Evolutionary conservation across 2,329 filamentous ascomycete genomes (phyloP).

Genomic region (Metarhizium brunneum): DNA sequence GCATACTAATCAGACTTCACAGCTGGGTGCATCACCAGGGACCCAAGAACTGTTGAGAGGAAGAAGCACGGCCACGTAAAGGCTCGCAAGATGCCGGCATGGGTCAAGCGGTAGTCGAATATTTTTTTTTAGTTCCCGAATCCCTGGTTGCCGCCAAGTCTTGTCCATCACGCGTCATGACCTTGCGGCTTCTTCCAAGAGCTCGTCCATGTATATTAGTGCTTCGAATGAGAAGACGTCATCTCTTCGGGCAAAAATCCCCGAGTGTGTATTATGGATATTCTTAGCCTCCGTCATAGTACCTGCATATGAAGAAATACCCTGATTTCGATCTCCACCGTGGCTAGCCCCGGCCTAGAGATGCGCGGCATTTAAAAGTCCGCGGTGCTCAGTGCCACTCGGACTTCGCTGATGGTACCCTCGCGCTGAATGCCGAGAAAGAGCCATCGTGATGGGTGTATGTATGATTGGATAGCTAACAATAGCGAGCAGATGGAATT

Average conservation of each 20-base stretch:
- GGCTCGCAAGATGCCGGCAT: constrained; percentile 94
- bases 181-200: not conserved
- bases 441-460: too few species aligned
- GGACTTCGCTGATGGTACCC: too few species aligned
- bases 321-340: not conserved
- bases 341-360: not conserved
- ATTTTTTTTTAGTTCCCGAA: not conserved
- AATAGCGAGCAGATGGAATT: too few species aligned
- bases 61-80: constrained; percentile 97
- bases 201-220: not conserved
- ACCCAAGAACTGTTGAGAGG: constrained; percentile 86
- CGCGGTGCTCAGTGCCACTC: too few species aligned
- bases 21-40: constrained; percentile 91
- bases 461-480: too few species aligned
- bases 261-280: constrained; percentile 3
- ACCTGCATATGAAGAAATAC: not conserved
- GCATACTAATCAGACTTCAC: constrained; percentile 13
- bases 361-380: too few species aligned
- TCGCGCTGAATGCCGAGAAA: too few species aligned
- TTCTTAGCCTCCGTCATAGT: not conserved
- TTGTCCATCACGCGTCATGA: not conserved
- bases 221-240: not conserved
- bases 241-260: not conserved
- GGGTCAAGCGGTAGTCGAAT: constrained; percentile 69
- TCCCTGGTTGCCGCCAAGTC: not conserved